These are phyloP conservation scores for Protomyces lactucae-debilis DNA, from an alignment of 1,139 yeast genomes.

Conservation along the genomic window DNA sequence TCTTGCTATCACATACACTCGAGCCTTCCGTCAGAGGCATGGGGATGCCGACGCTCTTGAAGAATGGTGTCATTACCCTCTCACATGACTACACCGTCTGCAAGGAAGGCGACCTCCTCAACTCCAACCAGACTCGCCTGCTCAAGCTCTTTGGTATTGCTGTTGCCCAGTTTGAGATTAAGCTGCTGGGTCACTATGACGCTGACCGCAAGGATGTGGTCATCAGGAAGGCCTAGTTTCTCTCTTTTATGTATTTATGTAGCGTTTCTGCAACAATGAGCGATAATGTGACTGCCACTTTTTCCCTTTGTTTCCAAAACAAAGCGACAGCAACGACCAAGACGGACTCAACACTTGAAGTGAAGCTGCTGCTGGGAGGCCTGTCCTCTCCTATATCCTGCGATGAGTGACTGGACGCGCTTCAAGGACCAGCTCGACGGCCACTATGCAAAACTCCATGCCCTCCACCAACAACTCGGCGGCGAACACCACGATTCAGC, in stretches of 20 bases:
- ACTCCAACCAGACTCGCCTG: conserved; percentile 85
- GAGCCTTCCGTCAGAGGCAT: conserved; percentile 86
- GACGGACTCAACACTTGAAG: too few relatives aligned
- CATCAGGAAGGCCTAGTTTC: neutral
- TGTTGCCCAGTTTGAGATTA: conserved; percentile 81
- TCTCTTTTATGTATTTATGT: neutral
- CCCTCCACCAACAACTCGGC: conserved; percentile 17
- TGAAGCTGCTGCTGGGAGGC: too few relatives aligned
- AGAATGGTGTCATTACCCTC: conserved; percentile 77
- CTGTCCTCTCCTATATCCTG: neutral
- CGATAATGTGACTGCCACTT: neutral
- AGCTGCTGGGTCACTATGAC: conserved; percentile 47
- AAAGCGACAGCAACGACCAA: neutral
- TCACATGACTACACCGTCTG: conserved; percentile 77
- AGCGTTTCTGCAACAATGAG: neutral
- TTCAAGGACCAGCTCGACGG: conserved; percentile 17
- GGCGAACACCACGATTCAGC: conserved; percentile 20
- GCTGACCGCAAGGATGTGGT: conserved; percentile 13
- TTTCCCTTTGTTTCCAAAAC: neutral
- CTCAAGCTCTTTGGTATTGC: conserved; percentile 95
- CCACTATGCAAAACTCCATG: conserved; percentile 11
- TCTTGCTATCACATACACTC: conserved; percentile 91
- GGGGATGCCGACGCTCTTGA: conserved; percentile 86
- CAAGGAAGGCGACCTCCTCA: conserved; percentile 69
- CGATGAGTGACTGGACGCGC: conserved; percentile 4